Evolutionary conservation across 1,284 basidiomycete species (phyloP).

Genomic region (Ganoderma lucidum): DNA sequence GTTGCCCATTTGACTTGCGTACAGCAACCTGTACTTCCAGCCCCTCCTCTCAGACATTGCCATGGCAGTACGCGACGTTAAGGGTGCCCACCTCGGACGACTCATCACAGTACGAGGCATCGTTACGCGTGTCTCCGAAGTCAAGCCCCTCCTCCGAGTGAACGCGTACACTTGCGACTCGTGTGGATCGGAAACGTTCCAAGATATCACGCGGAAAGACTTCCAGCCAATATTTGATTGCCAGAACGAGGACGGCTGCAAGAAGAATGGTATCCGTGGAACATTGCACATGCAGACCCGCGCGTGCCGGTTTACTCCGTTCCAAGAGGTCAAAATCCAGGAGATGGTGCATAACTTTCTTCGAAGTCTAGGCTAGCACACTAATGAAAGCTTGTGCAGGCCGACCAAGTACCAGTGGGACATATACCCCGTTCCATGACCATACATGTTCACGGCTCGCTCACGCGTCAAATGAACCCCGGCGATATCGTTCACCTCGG

Average conservation of each 20-base stretch:
- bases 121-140: slow-evolving; percentile 98
- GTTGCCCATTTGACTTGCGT: slow-evolving; percentile 39
- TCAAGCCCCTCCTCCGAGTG: slow-evolving; percentile 96
- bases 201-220: slow-evolving; percentile 94
- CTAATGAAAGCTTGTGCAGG: slow-evolving; percentile 54
- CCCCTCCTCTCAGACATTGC: slow-evolving; percentile 78
- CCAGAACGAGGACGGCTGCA: slow-evolving; percentile 83
- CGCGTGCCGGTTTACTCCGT: slow-evolving; percentile 96
- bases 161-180: slow-evolving; percentile 99
- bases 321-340: slow-evolving; percentile 99
- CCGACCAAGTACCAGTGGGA: slow-evolving; percentile 99
- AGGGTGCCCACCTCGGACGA: slow-evolving; percentile 86
- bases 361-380: no score
- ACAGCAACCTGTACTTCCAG: slow-evolving; percentile 92
- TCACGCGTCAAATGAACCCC: slow-evolving; percentile 93
- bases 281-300: slow-evolving; percentile 98
- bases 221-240: slow-evolving; percentile 93
- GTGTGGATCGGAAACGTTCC: slow-evolving; percentile 98
- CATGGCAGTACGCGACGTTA: slow-evolving; percentile 92
- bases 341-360: slow-evolving; percentile 80
- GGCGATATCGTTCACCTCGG: slow-evolving; percentile 96
- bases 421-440: slow-evolving; percentile 99
- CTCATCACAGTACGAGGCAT: slow-evolving; percentile 98
- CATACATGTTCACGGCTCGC: slow-evolving; percentile 89
- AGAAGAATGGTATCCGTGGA: slow-evolving; percentile 88